Evolutionary conservation across 177 flowering plant genomes (phyloP).

Genomic region (Vitis hybrid): DNA sequence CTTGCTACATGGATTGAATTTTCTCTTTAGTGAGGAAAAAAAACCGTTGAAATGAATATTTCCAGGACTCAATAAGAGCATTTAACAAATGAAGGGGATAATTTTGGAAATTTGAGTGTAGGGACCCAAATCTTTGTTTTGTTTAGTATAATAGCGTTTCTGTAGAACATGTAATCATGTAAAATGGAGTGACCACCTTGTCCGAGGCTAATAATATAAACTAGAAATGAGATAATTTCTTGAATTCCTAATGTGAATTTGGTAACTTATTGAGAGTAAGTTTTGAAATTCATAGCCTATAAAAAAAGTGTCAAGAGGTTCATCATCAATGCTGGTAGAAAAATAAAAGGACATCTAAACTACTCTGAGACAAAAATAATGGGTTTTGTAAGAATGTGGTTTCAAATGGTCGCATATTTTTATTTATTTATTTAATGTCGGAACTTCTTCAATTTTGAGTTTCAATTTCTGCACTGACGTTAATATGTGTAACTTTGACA

Average conservation of each 20-base stretch:
- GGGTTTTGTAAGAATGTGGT: too few relatives aligned
- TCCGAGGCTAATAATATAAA: not conserved
- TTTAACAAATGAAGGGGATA: not conserved
- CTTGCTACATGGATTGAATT: not conserved
- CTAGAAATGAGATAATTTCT: not conserved
- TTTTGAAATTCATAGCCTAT: too few relatives aligned
- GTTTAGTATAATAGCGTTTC: not conserved
- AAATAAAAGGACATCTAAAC: too few relatives aligned
- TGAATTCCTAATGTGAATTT: not conserved
- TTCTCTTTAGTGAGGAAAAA: not conserved
- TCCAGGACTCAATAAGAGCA: not conserved
- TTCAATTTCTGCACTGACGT: slow-evolving; percentile 8
- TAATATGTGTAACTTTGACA: slow-evolving; percentile 15
- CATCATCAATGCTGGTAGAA: too few relatives aligned
- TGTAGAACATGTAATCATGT: not conserved
- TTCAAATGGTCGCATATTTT: not conserved
- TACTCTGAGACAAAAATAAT: not conserved
- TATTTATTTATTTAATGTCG: not conserved
- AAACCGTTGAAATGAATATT: not conserved
- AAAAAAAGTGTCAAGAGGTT: too few relatives aligned
- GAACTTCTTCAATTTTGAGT: not conserved
- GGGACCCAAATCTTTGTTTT: not conserved
- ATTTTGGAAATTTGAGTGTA: not conserved
- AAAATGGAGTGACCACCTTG: not conserved
- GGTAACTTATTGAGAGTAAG: not conserved